Percentiles rank a stretch among this genome's conserved stretches.
Evolutionary conservation across 352 stramenopile species (phyloP).

Genomic region (Phytophthora fragariaefolia): DNA sequence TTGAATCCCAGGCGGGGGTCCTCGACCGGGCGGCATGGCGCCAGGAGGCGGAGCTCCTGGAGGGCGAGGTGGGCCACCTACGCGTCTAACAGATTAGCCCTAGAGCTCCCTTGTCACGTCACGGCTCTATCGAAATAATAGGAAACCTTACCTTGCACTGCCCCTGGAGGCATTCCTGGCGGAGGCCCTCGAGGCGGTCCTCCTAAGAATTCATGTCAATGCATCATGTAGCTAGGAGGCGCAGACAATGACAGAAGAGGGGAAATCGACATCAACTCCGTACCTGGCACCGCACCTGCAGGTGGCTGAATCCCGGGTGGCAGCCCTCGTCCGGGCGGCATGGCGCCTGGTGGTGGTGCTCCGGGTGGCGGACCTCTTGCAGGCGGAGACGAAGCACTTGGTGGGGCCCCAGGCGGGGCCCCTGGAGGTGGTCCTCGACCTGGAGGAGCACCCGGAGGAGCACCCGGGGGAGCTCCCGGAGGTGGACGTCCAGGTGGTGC

Average conservation of each 20-base stretch:
- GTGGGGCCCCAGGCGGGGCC: constrained; percentile 31
- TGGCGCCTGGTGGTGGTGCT: constrained; percentile 33
- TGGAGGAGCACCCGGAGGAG: constrained; percentile 23
- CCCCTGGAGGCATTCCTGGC: constrained; percentile 15
- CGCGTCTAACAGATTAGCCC: constrained; percentile 17
- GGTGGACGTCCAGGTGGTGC: constrained; percentile 24
- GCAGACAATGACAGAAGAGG: not conserved
- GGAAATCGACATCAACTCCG: not conserved
- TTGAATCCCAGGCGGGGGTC: constrained; percentile 36
- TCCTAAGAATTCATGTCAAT: not conserved
- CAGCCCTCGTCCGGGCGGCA: constrained; percentile 32
- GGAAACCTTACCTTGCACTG: not conserved
- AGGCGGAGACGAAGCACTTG: constrained; percentile 18
- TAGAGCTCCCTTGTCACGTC: not conserved
- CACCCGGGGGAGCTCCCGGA: constrained; percentile 31
- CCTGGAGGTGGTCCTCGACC: constrained; percentile 23
- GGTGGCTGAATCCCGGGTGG: constrained; percentile 41
- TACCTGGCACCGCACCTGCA: not conserved
- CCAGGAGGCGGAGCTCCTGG: constrained; percentile 11
- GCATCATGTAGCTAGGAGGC: not conserved
- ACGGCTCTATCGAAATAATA: not conserved
- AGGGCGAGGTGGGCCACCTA: constrained; percentile 25
- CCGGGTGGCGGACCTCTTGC: constrained; percentile 37
- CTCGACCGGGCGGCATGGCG: constrained; percentile 27
- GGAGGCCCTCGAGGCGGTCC: constrained; percentile 39